These are phyloP conservation scores for Eucalyptus guilfoylei DNA, from an alignment of 345 rosid genomes.

Conservation along the genomic window DNA sequence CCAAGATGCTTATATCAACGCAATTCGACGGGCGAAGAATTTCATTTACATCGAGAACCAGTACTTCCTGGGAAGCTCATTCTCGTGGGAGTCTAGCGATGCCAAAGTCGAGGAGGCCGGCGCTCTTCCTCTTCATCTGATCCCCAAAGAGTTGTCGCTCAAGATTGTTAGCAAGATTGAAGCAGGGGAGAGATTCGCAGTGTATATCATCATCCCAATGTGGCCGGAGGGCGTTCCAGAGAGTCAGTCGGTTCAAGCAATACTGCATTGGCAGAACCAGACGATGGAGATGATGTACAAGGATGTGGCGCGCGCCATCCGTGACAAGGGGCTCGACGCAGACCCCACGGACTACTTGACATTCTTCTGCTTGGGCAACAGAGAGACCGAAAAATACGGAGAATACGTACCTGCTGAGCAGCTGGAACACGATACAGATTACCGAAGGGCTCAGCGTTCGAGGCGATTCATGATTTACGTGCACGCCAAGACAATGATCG, in stretches of 20 bases:
- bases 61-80: conserved; percentile 36
- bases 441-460: conserved; percentile 29
- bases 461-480: conserved; percentile 52
- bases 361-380: conserved; percentile 43
- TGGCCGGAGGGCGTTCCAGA: conserved; percentile 55
- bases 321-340: conserved; percentile 15
- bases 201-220: conserved; percentile 40
- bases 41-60: conserved; percentile 42
- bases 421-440: conserved; percentile 23
- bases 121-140: conserved; percentile 20
- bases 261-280: conserved; percentile 34
- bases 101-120: conserved; percentile 10
- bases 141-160: conserved; percentile 35
- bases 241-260: conserved; percentile 36
- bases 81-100: conserved; percentile 12
- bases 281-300: conserved; percentile 52
- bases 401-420: conserved; percentile 19
- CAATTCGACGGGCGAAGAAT: conserved; percentile 32
- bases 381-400: conserved; percentile 8
- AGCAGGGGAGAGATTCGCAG: conserved; percentile 31
- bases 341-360: conserved; percentile 34
- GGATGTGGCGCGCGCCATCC: conserved; percentile 23
- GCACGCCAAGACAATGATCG: conserved; percentile 52
- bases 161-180: conserved; percentile 33
- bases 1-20: conserved; percentile 36